These are phyloP conservation scores for Knoxia roxburghii DNA, from an alignment of 257 asterid genomes.

Conservation along the genomic window DNA sequence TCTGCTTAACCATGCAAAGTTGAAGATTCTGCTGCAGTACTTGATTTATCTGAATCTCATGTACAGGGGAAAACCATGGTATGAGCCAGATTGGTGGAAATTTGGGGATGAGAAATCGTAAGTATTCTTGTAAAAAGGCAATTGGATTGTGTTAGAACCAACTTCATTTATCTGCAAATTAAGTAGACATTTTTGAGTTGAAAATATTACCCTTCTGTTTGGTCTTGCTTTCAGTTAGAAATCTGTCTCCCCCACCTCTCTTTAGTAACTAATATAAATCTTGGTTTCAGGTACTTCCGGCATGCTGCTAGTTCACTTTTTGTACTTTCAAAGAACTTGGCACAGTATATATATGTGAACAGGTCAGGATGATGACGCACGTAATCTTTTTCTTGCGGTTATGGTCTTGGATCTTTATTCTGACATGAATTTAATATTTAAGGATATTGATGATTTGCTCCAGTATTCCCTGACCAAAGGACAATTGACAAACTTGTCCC, in stretches of 20 bases:
- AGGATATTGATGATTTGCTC: background rate
- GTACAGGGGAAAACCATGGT: constrained; percentile 86
- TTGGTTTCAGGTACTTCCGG: constrained; percentile 73
- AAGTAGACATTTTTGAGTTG: too few relatives aligned
- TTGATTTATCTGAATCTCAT: constrained; percentile 15
- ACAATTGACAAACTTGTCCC: too few relatives aligned
- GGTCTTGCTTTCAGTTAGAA: background rate
- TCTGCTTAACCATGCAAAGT: background rate
- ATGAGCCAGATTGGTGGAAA: constrained; percentile 98
- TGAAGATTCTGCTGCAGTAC: background rate
- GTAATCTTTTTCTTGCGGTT: background rate
- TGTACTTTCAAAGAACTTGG: constrained; percentile 63
- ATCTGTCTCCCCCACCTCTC: background rate
- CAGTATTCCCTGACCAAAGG: background rate
- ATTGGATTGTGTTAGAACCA: too few relatives aligned
- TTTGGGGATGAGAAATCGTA: constrained; percentile 93
- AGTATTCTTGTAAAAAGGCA: constrained; percentile 23
- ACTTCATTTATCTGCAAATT: too few relatives aligned
- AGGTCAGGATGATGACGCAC: constrained; percentile 43
- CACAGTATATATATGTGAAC: constrained; percentile 69
- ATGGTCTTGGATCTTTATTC: background rate
- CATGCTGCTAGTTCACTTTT: constrained; percentile 76
- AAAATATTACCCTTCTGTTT: background rate
- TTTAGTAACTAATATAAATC: constrained; percentile 14
- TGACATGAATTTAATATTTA: background rate